Percentiles rank a stretch among this genome's conserved stretches.
phyloP scores from a whole-genome alignment of 2,329 filamentous ascomycete genomes.

The Cladophialophora psammophila region DNA sequence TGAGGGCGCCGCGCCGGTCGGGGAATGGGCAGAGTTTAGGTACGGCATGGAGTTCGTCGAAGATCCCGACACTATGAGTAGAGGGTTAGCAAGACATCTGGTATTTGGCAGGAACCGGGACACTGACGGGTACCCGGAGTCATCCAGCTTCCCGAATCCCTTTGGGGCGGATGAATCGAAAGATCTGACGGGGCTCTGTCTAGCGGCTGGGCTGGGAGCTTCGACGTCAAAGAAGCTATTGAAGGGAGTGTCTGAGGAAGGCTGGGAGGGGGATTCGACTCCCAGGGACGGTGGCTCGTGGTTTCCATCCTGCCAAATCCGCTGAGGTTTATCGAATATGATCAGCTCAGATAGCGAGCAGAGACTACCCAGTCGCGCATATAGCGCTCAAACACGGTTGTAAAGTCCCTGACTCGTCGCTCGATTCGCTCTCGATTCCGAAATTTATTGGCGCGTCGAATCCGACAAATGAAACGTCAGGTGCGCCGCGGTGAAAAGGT shows the following conservation, averaged over 20 bases:
- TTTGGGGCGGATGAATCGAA: constrained; percentile 56
- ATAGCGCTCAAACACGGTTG: constrained; percentile 22
- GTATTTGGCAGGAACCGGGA: constrained; percentile 29
- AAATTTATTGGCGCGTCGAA: constrained; percentile 26
- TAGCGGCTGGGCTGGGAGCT: constrained; percentile 46
- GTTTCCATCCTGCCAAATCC: constrained; percentile 48
- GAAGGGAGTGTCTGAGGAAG: constrained; percentile 54
- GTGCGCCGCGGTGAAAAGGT: constrained; percentile 21
- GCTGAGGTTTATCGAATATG: constrained; percentile 30
- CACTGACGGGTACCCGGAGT: constrained; percentile 64
- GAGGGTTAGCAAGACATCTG: constrained; percentile 22
- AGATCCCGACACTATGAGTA: constrained; percentile 47
- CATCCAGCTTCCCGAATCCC: constrained; percentile 67
- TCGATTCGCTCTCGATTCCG: constrained; percentile 17
- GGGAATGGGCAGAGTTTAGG: constrained; percentile 55
- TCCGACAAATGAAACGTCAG: constrained; percentile 21
- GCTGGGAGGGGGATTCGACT: constrained; percentile 49
- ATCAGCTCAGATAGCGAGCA: constrained; percentile 29
- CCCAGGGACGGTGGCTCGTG: constrained; percentile 54
- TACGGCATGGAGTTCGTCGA: constrained; percentile 56
- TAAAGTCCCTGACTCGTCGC: constrained; percentile 27
- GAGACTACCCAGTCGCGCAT: constrained; percentile 27
- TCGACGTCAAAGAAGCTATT: constrained; percentile 57
- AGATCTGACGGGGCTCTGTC: constrained; percentile 54
- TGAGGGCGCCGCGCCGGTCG: constrained; percentile 52